Evolutionary conservation across 768 basidiomycete genomes (phyloP), one percentile per base, ranked within the genome.

Genomic region (Tylopilus plumbeoviolaceoides): DNA sequence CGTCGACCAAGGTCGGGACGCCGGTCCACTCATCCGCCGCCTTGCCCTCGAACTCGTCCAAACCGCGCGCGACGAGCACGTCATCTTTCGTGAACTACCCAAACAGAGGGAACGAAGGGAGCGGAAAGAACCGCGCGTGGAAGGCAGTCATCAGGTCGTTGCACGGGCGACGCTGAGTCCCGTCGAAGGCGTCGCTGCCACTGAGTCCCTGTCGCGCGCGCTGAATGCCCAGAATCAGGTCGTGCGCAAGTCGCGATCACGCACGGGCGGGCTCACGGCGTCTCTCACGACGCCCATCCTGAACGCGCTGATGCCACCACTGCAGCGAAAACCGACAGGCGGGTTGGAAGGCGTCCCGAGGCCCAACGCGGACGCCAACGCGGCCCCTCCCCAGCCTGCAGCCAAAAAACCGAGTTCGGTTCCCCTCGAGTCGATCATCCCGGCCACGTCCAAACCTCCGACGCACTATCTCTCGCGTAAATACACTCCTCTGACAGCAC

Each of bases 381-480:
- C 58, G 1, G 48, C 47, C 5, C 28, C 57, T 18, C 52, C 69
- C 1, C 60, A 70, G 27, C 57, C 65, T 6, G 54, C 58, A 11
- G 54, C 62, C 8, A 73, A 48, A 25, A 72, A 69, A 57, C 74
- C 62, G 8, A 69, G 63, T 33, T 76, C 69, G 5, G 88, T 89
- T 9, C 85, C 89, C 5, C 73, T 91, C 10, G 89, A 91, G 62
- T 86, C 85, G 11, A 93, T 94, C 56, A 89, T 93, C 40, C 89
- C 91, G 0, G 85, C 79, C 1, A 82, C 73, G 10, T 76, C 87
- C 17, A 90, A 89, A 63, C 91, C 90, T 0, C 90, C 91, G 0
- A 92, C 90, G 0, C 86, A 92, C 33, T 89, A 90, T 60, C 82
- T 91, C 20, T 85, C 89, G 1, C 78, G 84, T 38, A 79, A 78